Percentiles rank a stretch among this genome's conserved stretches.
phyloP scores from a whole-genome alignment of 2,329 filamentous ascomycete genomes.

The Lojkania enalia region DNA sequence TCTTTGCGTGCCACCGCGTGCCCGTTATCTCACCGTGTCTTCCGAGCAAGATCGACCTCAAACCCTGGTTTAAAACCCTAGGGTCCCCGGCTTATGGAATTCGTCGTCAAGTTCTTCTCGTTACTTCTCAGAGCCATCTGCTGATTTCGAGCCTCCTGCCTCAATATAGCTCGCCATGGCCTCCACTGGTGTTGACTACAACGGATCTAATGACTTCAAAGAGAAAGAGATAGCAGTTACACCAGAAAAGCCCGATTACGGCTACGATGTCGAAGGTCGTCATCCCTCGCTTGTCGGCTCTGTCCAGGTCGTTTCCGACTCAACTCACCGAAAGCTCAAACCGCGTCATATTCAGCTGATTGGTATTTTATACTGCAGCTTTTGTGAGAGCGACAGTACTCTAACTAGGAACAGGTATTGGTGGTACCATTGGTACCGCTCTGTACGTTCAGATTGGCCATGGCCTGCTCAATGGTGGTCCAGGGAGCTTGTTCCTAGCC shows the following conservation, averaged over 20 bases:
- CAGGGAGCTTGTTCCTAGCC: constrained; percentile 51
- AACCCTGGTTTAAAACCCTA: constrained; percentile 2
- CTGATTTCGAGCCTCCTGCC: constrained; percentile 19
- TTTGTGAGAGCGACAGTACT: too few relatives aligned
- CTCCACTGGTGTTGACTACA: constrained; percentile 39
- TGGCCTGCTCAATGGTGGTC: constrained; percentile 52
- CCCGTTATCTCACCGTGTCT: constrained; percentile 8
- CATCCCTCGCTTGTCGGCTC: constrained; percentile 31
- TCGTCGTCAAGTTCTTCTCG: constrained; percentile 37
- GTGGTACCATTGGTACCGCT: constrained; percentile 54
- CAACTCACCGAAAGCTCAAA: constrained; percentile 51
- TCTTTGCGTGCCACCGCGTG: not conserved
- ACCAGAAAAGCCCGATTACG: constrained; percentile 31
- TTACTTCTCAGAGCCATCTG: constrained; percentile 41
- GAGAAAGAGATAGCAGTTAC: constrained; percentile 22
- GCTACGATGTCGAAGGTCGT: constrained; percentile 25
- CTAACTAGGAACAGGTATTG: too few relatives aligned
- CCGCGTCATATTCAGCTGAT: constrained; percentile 54
- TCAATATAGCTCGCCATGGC: constrained; percentile 30
- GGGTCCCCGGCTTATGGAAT: constrained; percentile 34
- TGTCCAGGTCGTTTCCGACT: constrained; percentile 38
- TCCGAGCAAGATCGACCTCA: constrained; percentile 10
- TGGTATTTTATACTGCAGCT: too few relatives aligned
- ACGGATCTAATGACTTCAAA: constrained; percentile 17
- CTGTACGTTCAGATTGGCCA: constrained; percentile 53